Percentiles rank a stretch among this genome's conserved stretches.
These are phyloP conservation scores for Neofusicoccum umdonicola DNA, from an alignment of 2,329 filamentous ascomycete species.

Conservation along the genomic window DNA sequence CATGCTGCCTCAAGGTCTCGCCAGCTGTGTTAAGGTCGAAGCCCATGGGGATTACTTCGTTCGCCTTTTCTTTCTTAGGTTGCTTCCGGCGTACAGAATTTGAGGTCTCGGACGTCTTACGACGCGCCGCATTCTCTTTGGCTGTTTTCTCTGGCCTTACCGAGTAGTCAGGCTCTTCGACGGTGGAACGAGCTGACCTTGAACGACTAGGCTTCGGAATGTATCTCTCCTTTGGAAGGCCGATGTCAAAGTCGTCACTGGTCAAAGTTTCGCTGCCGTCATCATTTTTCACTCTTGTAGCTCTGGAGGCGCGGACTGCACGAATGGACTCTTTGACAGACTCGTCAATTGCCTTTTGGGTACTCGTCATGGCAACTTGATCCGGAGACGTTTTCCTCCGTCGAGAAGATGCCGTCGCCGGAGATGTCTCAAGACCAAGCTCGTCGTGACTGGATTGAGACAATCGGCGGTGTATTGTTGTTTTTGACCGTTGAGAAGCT, in stretches of 20 bases:
- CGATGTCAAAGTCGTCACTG: conserved; percentile 27
- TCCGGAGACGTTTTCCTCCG: not conserved
- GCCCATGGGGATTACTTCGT: conserved; percentile 4
- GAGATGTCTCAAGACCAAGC: conserved; percentile 22
- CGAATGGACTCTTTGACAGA: conserved; percentile 17
- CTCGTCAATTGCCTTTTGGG: conserved; percentile 16
- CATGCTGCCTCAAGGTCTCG: not conserved
- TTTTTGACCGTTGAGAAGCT: not conserved
- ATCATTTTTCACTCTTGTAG: conserved; percentile 1
- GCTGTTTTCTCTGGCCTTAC: conserved; percentile 28
- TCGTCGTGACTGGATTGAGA: not conserved
- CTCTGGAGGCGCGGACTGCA: conserved; percentile 2
- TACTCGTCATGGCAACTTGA: not conserved
- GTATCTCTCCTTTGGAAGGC: conserved; percentile 33
- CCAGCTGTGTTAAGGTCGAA: not conserved
- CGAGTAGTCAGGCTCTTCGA: conserved; percentile 29
- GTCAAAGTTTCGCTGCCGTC: conserved; percentile 13
- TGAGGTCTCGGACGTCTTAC: conserved; percentile 23
- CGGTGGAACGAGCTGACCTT: conserved; percentile 28
- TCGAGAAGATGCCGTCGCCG: not conserved
- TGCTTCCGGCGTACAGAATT: not conserved
- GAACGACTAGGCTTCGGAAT: conserved; percentile 37
- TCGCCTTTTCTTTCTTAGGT: conserved; percentile 1
- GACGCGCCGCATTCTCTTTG: conserved; percentile 25
- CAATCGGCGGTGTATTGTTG: not conserved